Conservation (phyloP, 2,329 filamentous ascomycete genomes). For the Colletotrichum viniferum region DNA sequence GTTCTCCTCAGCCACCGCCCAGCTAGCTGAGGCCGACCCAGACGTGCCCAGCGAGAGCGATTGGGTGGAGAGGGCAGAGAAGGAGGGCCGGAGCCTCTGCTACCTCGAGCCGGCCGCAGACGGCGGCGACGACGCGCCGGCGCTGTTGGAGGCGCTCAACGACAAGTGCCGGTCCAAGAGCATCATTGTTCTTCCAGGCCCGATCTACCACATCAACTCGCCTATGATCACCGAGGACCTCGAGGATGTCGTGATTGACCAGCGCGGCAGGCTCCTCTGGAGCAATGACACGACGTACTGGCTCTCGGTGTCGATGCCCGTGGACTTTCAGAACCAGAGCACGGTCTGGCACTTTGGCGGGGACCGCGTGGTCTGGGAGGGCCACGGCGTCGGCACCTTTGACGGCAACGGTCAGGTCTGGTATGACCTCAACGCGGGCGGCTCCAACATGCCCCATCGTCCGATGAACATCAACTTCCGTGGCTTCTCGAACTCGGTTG, state of each 20-base stretch:
- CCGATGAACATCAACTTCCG: slow-evolving; percentile 55
- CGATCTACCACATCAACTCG: slow-evolving; percentile 36
- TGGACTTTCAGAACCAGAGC: slow-evolving; percentile 61
- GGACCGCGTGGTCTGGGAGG: slow-evolving; percentile 51
- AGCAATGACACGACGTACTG: slow-evolving; percentile 54
- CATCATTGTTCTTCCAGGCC: slow-evolving; percentile 36
- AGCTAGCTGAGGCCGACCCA: background rate
- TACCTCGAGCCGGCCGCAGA: slow-evolving; percentile 28
- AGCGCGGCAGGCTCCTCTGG: slow-evolving; percentile 42
- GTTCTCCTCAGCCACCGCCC: background rate
- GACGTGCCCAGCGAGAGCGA: background rate
- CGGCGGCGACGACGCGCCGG: slow-evolving; percentile 34
- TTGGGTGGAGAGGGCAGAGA: slow-evolving; percentile 38
- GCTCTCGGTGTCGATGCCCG: slow-evolving; percentile 52
- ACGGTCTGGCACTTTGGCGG: slow-evolving; percentile 61
- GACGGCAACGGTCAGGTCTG: slow-evolving; percentile 65
- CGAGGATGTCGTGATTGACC: slow-evolving; percentile 48
- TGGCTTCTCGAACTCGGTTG: slow-evolving; percentile 49
- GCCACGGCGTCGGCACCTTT: slow-evolving; percentile 55
- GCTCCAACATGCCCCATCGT: slow-evolving; percentile 50
- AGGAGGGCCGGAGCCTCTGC: slow-evolving; percentile 34
- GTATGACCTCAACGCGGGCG: slow-evolving; percentile 55
- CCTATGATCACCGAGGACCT: slow-evolving; percentile 38
- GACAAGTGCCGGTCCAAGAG: slow-evolving; percentile 30
- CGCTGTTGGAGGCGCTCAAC: slow-evolving; percentile 36